Conservation (phyloP, 495 filamentous ascomycete genomes). For the Oidiodendron maius region DNA sequence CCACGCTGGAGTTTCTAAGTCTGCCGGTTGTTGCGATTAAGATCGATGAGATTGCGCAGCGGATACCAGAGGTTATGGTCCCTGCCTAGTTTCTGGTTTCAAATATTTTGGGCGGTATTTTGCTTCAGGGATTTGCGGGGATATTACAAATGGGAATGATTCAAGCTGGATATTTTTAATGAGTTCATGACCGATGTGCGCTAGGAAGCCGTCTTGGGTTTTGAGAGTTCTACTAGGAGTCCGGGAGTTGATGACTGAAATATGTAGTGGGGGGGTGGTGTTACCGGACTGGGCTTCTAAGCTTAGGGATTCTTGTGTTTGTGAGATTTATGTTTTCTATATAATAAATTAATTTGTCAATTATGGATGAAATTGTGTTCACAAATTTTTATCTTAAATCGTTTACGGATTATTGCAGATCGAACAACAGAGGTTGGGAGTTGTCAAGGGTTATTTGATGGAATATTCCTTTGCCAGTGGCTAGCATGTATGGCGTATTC, state of each 20-base stretch:
- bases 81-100: not conserved
- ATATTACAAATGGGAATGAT: not conserved
- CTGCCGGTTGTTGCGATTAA: slow-evolving; percentile 6
- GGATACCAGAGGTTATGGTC: not conserved
- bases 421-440: too few relatives aligned
- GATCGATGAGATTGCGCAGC: slow-evolving; percentile 9
- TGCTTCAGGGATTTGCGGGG: not conserved
- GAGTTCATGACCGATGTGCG: not conserved
- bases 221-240: not conserved
- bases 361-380: not conserved
- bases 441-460: too few relatives aligned
- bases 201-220: not conserved
- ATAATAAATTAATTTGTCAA: not conserved
- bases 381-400: not conserved
- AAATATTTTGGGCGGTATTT: not conserved
- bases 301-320: not conserved
- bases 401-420: too few relatives aligned
- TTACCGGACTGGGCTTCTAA: not conserved
- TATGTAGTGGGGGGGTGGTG: not conserved
- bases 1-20: slow-evolving; percentile 13
- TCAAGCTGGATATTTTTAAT: not conserved
- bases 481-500: too few relatives aligned
- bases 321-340: not conserved
- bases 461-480: too few relatives aligned
- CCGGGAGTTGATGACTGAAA: not conserved